These are phyloP conservation scores for Phyllosticta citribraziliensis DNA, from an alignment of 2,329 filamentous ascomycete species.

Conservation along the genomic window DNA sequence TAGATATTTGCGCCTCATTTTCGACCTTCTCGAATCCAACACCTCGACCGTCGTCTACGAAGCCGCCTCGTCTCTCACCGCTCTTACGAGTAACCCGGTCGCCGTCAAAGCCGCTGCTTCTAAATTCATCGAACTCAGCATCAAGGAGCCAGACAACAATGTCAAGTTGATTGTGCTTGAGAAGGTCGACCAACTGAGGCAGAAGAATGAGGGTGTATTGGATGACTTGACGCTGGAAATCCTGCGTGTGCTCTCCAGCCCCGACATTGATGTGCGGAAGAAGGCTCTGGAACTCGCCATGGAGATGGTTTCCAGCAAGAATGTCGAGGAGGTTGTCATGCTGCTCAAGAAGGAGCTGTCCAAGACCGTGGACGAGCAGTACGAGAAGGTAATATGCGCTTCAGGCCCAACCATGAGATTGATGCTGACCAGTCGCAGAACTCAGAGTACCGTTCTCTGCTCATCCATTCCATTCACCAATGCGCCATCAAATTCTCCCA, in stretches of 20 bases:
- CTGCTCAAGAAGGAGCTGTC: conserved; percentile 94
- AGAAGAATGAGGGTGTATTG: conserved; percentile 80
- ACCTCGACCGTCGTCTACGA: conserved; percentile 96
- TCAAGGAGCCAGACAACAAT: conserved; percentile 98
- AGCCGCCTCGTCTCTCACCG: conserved; percentile 87
- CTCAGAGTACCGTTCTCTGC: conserved; percentile 82
- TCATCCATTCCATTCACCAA: conserved; percentile 96
- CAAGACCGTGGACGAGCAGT: conserved; percentile 97
- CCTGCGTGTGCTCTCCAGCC: conserved; percentile 83
- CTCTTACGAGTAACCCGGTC: conserved; percentile 90
- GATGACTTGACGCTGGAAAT: conserved; percentile 97
- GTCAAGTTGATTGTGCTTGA: conserved; percentile 98
- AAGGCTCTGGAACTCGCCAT: conserved; percentile 85
- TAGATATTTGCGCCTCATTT: conserved; percentile 86
- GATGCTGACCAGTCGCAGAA: conserved; percentile 41
- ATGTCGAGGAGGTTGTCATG: conserved; percentile 93
- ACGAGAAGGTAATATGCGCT: conserved; percentile 57
- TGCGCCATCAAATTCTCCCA: conserved; percentile 99
- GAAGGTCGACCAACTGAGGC: conserved; percentile 76
- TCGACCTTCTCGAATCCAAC: conserved; percentile 86
- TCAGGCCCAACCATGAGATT: background rate
- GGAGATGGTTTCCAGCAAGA: conserved; percentile 98
- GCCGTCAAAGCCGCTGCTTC: conserved; percentile 92
- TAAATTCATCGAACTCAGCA: conserved; percentile 94
- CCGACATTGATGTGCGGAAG: conserved; percentile 88